Conservation (phyloP, 371 early-diverging fungal genomes). For the Synchytrium microbalum region DNA sequence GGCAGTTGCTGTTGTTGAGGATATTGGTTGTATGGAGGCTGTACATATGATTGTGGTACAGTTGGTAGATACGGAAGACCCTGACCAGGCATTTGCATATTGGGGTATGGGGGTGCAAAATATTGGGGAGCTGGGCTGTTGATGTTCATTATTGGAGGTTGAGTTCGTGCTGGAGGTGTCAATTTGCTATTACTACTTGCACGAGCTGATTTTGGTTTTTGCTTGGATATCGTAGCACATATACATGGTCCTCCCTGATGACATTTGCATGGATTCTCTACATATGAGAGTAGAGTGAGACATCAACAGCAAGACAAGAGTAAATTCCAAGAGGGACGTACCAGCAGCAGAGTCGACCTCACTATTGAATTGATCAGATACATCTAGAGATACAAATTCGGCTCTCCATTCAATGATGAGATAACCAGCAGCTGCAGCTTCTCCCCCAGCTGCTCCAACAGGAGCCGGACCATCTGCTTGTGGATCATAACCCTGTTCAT, state of each 20-base stretch:
- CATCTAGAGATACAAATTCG: background rate
- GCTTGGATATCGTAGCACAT: background rate
- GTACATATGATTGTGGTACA: too few relatives aligned
- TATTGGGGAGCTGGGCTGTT: too few relatives aligned
- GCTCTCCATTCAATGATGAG: background rate
- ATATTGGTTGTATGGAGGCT: background rate
- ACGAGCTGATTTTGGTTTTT: background rate
- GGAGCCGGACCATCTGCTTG: conserved; percentile 1
- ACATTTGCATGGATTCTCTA: background rate
- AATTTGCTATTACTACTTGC: background rate
- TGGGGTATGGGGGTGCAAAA: too few relatives aligned
- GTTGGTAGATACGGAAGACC: too few relatives aligned
- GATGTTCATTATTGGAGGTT: too few relatives aligned
- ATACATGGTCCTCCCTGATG: background rate
- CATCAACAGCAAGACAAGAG: background rate
- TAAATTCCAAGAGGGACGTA: background rate
- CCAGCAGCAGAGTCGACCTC: background rate
- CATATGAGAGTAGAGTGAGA: background rate
- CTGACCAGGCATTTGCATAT: too few relatives aligned
- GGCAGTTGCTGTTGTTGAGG: background rate
- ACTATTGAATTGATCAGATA: background rate
- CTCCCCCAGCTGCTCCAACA: background rate
- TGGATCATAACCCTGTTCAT: conserved; percentile 4
- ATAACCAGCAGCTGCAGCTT: background rate
- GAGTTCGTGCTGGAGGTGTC: too few relatives aligned